Evolutionary conservation across 1,284 basidiomycete species (phyloP).

Genomic region (Athelia sp.): DNA sequence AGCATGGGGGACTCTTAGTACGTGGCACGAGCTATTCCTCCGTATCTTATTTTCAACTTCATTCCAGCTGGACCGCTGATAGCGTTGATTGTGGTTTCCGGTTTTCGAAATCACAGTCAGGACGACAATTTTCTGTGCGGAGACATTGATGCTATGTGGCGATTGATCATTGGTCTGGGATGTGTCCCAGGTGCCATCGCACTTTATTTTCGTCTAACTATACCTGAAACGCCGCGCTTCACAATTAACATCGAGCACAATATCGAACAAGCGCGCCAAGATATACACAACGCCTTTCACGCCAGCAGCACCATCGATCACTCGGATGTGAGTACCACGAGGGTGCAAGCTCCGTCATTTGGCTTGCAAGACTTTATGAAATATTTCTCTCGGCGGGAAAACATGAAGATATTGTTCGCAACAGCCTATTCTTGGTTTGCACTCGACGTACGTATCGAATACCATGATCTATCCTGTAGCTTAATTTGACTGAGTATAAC

Average conservation of each 20-base stretch:
- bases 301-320: slow-evolving; percentile 47
- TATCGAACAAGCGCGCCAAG: slow-evolving; percentile 64
- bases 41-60: slow-evolving; percentile 17
- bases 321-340: slow-evolving; percentile 50
- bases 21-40: slow-evolving; percentile 17
- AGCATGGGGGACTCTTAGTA: slow-evolving; percentile 67
- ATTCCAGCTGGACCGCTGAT: slow-evolving; percentile 58
- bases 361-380: slow-evolving; percentile 55
- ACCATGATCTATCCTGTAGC: slow-evolving; percentile 2
- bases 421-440: slow-evolving; percentile 74
- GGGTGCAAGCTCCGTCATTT: slow-evolving; percentile 62
- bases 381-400: slow-evolving; percentile 61
- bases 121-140: slow-evolving; percentile 32
- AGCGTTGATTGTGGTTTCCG: slow-evolving; percentile 60
- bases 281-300: slow-evolving; percentile 62
- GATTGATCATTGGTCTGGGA: slow-evolving; percentile 67
- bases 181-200: slow-evolving; percentile 63
- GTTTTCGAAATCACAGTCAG: slow-evolving; percentile 64
- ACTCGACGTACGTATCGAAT: slow-evolving; percentile 46
- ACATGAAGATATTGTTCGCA: slow-evolving; percentile 63
- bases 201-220: slow-evolving; percentile 74
- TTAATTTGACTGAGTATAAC: slow-evolving; percentile 8
- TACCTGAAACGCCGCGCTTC: slow-evolving; percentile 80
- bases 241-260: slow-evolving; percentile 89
- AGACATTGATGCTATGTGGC: slow-evolving; percentile 61